Evolutionary conservation across 2,329 filamentous ascomycete species (phyloP), one percentile per base, ranked within the genome.

Genomic region (Hymenoscyphus albidus): DNA sequence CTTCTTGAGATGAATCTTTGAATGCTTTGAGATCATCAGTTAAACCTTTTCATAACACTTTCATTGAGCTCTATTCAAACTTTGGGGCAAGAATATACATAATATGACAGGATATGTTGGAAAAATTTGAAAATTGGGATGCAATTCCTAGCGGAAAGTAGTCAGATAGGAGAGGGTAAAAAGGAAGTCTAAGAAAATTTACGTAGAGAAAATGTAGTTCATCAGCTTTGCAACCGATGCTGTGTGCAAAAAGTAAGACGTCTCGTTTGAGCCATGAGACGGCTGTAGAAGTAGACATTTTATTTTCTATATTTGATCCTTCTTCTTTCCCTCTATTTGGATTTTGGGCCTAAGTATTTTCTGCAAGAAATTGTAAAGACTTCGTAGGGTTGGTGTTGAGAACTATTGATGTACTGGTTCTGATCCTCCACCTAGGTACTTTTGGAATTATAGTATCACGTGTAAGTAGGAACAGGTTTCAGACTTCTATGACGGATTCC

Each of bases 31-130:
- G 13, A 38, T 59, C 35, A 35, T 16, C 40, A 31, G 38, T 35
- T 10, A 10, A 35, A 35, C 6, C 1, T 35, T 35, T 35, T 1
- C 6, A 35, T 7, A 2, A 35, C 35, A 10, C 3, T 14, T 44
- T 31, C 10, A 59, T 59, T 44, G 5, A 7, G 1, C n/a, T 22
- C 27, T 31, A 60, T 35, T 31, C 16, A 5, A 13, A 35, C 12
- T 27, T 22, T 44, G 32, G 10, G n/a, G 12, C 5, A 35, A 44
- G 16, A 44, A 57, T 51, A n/a, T 57, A 62, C 60, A 62, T 39
- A 62, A 27, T n/a, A 62, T 57, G 12, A 62, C 60, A n/a, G 60
- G 60, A 42, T 62, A 62, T 31, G 60, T 62, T 42, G 60, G 60
- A 44, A 62, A 62, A 22, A 62, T 51, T 42, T 62, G 48, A 38